A percentile compares a stretch with the other conserved stretches of the same genome.
Evolutionary conservation across 345 rosid species (phyloP).

Genomic region (Brassica rapa): DNA sequence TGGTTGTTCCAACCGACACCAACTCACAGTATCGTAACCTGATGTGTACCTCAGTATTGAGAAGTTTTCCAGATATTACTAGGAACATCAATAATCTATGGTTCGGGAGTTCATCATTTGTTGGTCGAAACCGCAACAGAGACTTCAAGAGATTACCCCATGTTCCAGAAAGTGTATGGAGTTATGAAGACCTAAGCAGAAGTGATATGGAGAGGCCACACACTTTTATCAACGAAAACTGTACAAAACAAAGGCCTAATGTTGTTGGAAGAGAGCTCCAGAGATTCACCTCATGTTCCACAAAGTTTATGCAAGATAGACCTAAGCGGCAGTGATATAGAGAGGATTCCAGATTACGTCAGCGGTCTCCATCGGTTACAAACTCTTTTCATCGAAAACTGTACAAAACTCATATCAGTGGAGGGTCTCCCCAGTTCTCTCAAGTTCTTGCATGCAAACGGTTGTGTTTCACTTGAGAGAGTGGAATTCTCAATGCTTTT

Average conservation of each 20-base stretch:
- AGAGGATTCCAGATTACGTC: background rate
- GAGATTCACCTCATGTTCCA: background rate
- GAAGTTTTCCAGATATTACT: background rate
- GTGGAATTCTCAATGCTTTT: background rate
- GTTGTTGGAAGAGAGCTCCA: background rate
- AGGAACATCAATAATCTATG: background rate
- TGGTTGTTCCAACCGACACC: background rate
- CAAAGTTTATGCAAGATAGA: background rate
- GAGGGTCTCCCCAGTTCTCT: background rate
- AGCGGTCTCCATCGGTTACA: background rate
- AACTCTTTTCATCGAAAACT: background rate
- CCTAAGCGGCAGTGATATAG: background rate
- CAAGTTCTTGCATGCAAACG: background rate
- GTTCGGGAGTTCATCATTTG: background rate
- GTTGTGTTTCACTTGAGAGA: background rate
- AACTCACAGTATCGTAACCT: background rate
- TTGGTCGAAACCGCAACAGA: slow-evolving; percentile 1
- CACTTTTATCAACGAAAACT: background rate
- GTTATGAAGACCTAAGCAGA: background rate
- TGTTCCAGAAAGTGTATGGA: background rate
- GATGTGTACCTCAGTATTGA: background rate
- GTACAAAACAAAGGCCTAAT: background rate
- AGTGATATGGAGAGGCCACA: background rate
- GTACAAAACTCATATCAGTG: background rate
- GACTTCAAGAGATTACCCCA: background rate